Percentiles rank a stretch among this genome's conserved stretches.
Evolutionary conservation across 2,329 filamentous ascomycete genomes (phyloP).

Genomic region (Cytospora schulzeri): DNA sequence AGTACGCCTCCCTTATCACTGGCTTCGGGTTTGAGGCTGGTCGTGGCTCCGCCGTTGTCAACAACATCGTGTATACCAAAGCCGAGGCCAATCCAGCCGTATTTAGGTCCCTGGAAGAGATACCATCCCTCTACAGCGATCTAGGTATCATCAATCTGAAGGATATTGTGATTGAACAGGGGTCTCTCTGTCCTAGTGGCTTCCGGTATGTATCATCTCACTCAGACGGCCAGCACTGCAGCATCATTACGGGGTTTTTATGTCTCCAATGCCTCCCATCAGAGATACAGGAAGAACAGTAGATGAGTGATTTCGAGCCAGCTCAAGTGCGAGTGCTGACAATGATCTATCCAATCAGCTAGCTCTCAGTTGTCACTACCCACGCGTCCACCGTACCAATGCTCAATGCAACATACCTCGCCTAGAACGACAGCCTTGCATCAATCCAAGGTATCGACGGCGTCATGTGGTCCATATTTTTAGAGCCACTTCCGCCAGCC

Average conservation of each 20-base stretch:
- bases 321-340: too few species aligned
- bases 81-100: background rate
- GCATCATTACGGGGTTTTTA: too few species aligned
- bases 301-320: too few species aligned
- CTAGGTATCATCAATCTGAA: too few species aligned
- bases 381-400: background rate
- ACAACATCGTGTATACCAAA: conserved; percentile 7
- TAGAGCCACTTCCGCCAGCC: conserved; percentile 29
- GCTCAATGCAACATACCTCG: background rate
- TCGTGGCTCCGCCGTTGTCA: background rate
- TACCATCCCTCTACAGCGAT: too few species aligned
- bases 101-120: too few species aligned
- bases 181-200: background rate
- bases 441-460: background rate
- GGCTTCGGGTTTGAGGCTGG: background rate
- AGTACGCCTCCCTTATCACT: conserved; percentile 5
- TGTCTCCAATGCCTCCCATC: too few species aligned
- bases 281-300: too few species aligned
- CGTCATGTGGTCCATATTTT: conserved; percentile 26
- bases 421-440: conserved; percentile 1
- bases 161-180: background rate
- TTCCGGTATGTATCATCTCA: background rate
- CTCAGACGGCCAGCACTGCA: too few species aligned
- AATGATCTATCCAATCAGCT: background rate
- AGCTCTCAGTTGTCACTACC: background rate